These are phyloP conservation scores for Phalaenopsis equestris DNA, from an alignment of 106 monocot species.

Conservation along the genomic window DNA sequence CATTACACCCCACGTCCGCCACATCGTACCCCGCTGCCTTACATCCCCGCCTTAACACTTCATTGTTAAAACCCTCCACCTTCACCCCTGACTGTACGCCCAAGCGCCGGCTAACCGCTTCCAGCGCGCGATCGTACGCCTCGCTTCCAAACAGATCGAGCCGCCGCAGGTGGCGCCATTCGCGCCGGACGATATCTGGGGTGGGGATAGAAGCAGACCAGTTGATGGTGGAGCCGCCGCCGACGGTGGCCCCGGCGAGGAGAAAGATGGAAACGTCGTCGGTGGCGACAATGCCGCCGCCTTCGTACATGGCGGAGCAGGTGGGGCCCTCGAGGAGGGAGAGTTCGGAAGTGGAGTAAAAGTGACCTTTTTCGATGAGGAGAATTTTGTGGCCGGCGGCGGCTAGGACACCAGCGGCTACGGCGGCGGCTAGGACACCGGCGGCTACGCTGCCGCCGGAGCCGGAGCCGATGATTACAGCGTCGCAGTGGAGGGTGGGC, in stretches of 20 bases:
- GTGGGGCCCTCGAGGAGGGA: slow-evolving; percentile 36
- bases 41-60: slow-evolving; percentile 38
- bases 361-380: slow-evolving; percentile 33
- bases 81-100: slow-evolving; percentile 25
- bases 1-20: slow-evolving; percentile 28
- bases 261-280: slow-evolving; percentile 25
- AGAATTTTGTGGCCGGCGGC: slow-evolving; percentile 35
- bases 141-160: slow-evolving; percentile 44
- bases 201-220: slow-evolving; percentile 62
- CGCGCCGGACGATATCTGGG: slow-evolving; percentile 23
- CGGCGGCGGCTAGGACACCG: slow-evolving; percentile 26
- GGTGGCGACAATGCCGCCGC: slow-evolving; percentile 24
- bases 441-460: slow-evolving; percentile 42
- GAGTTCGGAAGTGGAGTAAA: slow-evolving; percentile 15
- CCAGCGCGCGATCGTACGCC: slow-evolving; percentile 33
- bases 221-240: slow-evolving; percentile 58
- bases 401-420: slow-evolving; percentile 34
- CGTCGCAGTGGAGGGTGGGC: slow-evolving; percentile 27
- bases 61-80: slow-evolving; percentile 39
- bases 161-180: slow-evolving; percentile 25
- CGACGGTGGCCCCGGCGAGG: slow-evolving; percentile 50
- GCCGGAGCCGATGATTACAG: slow-evolving; percentile 35
- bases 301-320: slow-evolving; percentile 34
- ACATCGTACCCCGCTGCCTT: slow-evolving; percentile 36
- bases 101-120: slow-evolving; percentile 52